Base-by-base conservation (phyloP, 2,329 filamentous ascomycete genomes). In the Lomentospora prolificans region DNA sequence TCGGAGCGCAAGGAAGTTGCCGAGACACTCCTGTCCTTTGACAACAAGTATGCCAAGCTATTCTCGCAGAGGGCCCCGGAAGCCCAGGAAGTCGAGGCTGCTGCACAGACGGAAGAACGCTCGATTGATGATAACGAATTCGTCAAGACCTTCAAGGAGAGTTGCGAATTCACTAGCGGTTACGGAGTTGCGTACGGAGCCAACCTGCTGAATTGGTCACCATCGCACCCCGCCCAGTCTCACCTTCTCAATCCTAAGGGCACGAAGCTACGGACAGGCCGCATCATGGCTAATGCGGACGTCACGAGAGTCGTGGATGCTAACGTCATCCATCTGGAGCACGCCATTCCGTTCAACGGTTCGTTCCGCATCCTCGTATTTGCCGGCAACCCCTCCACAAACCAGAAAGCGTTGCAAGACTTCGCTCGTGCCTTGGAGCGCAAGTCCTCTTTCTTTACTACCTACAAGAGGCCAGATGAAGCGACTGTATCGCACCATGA, bases 91-190 rank as follows among this genome's bases (percentile, higher is more conserved):
- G 86, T 92, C 8, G 78, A 83, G 51, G 82, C 82, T 28, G 89
- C 88, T 3, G 80, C 80, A 7, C 55, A 56, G 4, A 62, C 66
- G 17, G 61, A 65, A 30, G 63, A 63, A 3, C 61, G 59, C 28
- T 57, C 59, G 61, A 67, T 60, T 3, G 75, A 82, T 50, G 84
- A 89, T 58, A 91, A 91, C 64, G 83, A 87, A 9, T 96, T 96
- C 67, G 82, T 95, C 66, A 86, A 86, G 72, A 90, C 86, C 0
- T 96, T 96, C 77, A 96, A 96, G 69, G 88, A 89, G 57, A 84
- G 84, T 28, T 96, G 90, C 75, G 90, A 94, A 65, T 95, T 96
- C 70, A 96, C 90, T 9, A 90, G 87, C 60, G 91, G 91, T 57
- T 96, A 95, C 67, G 91, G 91, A 58, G 90, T 96, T 22, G 86